These are phyloP conservation scores for Candida parachauliodes DNA, from an alignment of 805 yeast species.

Conservation along the genomic window DNA sequence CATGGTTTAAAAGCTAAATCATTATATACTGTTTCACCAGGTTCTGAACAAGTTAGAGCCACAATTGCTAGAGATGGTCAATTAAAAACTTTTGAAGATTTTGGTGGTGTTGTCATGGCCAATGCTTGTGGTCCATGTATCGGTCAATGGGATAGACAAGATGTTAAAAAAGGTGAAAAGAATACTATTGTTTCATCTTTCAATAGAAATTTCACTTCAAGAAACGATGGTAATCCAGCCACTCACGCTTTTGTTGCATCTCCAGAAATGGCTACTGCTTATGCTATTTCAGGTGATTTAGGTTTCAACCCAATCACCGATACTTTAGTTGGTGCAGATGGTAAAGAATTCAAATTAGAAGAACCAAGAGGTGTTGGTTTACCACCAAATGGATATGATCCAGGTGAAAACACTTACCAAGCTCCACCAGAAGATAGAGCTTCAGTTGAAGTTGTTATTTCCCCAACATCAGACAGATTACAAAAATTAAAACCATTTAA, in stretches of 20 bases:
- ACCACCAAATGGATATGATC: constrained; percentile 85
- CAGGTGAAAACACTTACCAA: constrained; percentile 93
- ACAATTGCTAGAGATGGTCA: constrained; percentile 96
- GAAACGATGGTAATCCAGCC: constrained; percentile 97
- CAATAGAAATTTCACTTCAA: constrained; percentile 97
- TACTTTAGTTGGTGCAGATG: constrained; percentile 77
- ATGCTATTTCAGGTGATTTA: constrained; percentile 94
- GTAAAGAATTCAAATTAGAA: constrained; percentile 82
- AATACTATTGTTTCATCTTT: constrained; percentile 96
- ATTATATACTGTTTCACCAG: constrained; percentile 92
- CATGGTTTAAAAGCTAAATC: constrained; percentile 92
- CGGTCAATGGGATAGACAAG: constrained; percentile 98
- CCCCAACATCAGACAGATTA: constrained; percentile 94
- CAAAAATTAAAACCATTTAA: constrained; percentile 91
- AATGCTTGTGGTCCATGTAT: constrained; percentile 99
- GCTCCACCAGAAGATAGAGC: constrained; percentile 92
- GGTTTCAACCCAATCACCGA: constrained; percentile 95
- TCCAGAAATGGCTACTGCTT: constrained; percentile 94
- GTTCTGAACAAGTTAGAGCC: constrained; percentile 97
- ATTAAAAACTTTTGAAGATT: constrained; percentile 80
- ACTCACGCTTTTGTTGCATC: constrained; percentile 97
- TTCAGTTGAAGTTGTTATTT: constrained; percentile 65
- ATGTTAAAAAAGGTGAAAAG: constrained; percentile 87
- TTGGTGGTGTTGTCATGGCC: constrained; percentile 92
- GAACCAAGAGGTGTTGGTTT: constrained; percentile 90